These are phyloP conservation scores for Fusarium phyllophilum DNA, from an alignment of 2,329 filamentous ascomycete species.

Conservation along the genomic window DNA sequence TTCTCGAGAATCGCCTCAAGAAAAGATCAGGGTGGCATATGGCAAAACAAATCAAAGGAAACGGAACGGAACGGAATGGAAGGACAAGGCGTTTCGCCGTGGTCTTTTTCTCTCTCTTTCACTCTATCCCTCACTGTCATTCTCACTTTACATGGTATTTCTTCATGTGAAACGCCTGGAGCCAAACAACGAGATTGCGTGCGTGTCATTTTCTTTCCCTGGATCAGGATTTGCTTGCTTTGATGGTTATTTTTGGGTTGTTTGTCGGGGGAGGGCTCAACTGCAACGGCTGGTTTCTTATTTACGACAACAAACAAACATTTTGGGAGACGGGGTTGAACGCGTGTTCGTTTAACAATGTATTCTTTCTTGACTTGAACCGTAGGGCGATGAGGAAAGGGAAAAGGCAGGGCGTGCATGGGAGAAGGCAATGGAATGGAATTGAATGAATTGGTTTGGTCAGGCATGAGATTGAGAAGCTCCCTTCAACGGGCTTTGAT, in stretches of 20 bases:
- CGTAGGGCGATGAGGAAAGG: conserved; percentile 23
- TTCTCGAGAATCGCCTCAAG: conserved; percentile 48
- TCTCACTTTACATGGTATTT: conserved; percentile 32
- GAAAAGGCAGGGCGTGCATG: conserved; percentile 32
- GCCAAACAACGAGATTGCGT: conserved; percentile 39
- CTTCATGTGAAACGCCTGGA: conserved; percentile 23
- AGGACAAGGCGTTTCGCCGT: conserved; percentile 39
- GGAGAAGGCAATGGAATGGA: conserved; percentile 33
- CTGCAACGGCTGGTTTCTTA: conserved; percentile 41
- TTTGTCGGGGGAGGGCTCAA: conserved; percentile 43
- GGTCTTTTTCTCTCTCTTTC: conserved; percentile 36
- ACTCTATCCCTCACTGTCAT: conserved; percentile 24
- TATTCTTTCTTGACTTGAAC: conserved; percentile 42
- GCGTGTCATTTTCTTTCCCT: conserved; percentile 39
- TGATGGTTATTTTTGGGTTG: conserved; percentile 40
- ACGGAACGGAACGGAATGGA: conserved; percentile 25
- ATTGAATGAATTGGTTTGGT: conserved; percentile 31
- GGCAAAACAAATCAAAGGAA: conserved; percentile 31
- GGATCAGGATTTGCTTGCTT: conserved; percentile 41
- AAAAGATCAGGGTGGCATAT: conserved; percentile 46
- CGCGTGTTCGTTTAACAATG: conserved; percentile 42
- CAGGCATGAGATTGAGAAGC: conserved; percentile 41
- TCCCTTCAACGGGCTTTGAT: conserved; percentile 36
- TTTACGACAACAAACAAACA: conserved; percentile 29
- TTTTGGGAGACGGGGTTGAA: conserved; percentile 38